Evolutionary conservation across 306 rosid species (phyloP), one percentile per base, ranked within the genome.

Genomic region (Lotus japonicus): DNA sequence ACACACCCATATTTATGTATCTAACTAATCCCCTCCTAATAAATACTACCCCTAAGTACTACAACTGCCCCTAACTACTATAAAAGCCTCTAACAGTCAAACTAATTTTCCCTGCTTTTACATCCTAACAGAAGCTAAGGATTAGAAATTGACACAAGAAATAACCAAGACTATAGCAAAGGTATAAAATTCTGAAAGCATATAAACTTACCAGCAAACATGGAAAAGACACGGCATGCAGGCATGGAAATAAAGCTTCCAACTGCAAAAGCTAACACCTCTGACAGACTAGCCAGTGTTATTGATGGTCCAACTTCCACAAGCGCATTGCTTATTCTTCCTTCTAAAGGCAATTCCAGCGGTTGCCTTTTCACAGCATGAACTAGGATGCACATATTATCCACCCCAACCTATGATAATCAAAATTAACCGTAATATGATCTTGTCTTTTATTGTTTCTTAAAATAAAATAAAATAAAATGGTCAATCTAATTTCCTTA

Each of bases 181-280:
- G 10, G 46, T 44, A 45, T 65, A 58, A 33, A 70, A 62, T 49
- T 61, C 56, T 64, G 48, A 65, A 58, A 65, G 70, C 38, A 60
- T 48, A 46, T 55, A 66, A 55, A 51, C 18, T 49, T 68, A 90
- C 99, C 97, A 59, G 99, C 99, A 88, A 94, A 94, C 99, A 94
- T 94, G 82, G 99, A 90, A 88, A 94, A 94, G 57, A 94, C 97
- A 12, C 99, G 97, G 74, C 96, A 88, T 17, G 99, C 99, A 60
- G 99, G 97, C 97, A 88, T 94, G 59, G 99, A 92, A 84, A 94
- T 94, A 77, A 94, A 90, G 86, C 96, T 90, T 66, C 95, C 97
- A 81, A 89, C 96, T 6, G 99, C 92, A 85, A 94, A 94, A 59
- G 99, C 99, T 79, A 94, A 67, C 77, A 94, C 99, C 84, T 94